Percentiles rank a stretch among this genome's conserved stretches.
phyloP scores from a whole-genome alignment of 164 flowering plant species.

The Protea cynaroides region DNA sequence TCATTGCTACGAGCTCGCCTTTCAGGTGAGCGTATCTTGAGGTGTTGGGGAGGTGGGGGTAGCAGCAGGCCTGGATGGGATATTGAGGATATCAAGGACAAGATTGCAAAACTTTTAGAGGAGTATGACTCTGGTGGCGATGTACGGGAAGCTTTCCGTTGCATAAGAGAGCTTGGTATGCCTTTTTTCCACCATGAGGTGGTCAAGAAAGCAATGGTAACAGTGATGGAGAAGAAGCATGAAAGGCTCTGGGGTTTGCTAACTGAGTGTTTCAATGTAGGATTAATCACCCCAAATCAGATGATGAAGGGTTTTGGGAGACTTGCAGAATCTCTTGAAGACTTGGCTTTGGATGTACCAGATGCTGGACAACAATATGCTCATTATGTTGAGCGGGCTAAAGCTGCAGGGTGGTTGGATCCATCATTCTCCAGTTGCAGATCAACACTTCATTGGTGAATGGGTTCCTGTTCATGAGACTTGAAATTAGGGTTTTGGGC shows the following conservation, averaged over 20 bases:
- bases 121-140: constrained; percentile 76
- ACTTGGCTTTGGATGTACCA: constrained; percentile 68
- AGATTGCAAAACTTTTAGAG: constrained; percentile 52
- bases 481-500: too few relatives aligned
- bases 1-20: constrained; percentile 57
- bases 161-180: constrained; percentile 71
- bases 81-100: constrained; percentile 69
- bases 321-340: constrained; percentile 58
- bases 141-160: constrained; percentile 54
- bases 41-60: constrained; percentile 67
- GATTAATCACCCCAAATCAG: constrained; percentile 57
- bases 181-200: constrained; percentile 84
- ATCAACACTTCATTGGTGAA: constrained; percentile 21
- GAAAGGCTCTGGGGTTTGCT: constrained; percentile 50
- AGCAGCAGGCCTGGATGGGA: constrained; percentile 48
- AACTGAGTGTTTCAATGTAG: constrained; percentile 36
- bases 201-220: constrained; percentile 66
- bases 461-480: constrained; percentile 24
- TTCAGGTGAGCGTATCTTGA: constrained; percentile 55
- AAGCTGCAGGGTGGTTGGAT: constrained; percentile 52
- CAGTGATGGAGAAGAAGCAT: constrained; percentile 50
- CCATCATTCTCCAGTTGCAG: constrained; percentile 27
- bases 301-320: constrained; percentile 67
- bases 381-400: constrained; percentile 38
- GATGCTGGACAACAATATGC: constrained; percentile 46